Percentiles rank a stretch among this genome's conserved stretches.
phyloP scores from a whole-genome alignment of 352 stramenopile genomes.

The Globisporangium spiculum region DNA sequence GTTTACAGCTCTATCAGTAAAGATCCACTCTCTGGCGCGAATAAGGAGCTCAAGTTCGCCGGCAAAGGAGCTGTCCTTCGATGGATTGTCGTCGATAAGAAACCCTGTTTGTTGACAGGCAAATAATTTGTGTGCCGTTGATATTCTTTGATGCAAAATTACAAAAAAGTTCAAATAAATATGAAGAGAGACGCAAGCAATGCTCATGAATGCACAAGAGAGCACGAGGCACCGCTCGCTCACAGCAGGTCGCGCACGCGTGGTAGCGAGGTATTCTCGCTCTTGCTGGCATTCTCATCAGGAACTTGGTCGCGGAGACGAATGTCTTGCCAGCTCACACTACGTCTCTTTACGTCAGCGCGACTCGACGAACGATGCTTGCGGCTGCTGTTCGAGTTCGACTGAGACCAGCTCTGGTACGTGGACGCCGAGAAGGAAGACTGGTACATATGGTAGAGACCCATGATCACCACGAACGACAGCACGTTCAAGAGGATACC shows the following conservation, averaged over 20 bases:
- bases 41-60: too few relatives aligned
- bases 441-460: constrained; percentile 61
- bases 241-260: constrained; percentile 16
- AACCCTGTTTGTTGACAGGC: too few relatives aligned
- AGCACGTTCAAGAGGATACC: constrained; percentile 71
- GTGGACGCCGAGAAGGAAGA: constrained; percentile 16
- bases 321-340: constrained; percentile 17
- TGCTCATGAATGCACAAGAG: background rate
- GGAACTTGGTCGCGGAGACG: constrained; percentile 6
- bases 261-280: background rate
- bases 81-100: too few relatives aligned
- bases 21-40: background rate
- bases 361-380: background rate
- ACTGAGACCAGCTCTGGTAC: background rate
- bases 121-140: too few relatives aligned
- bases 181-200: background rate
- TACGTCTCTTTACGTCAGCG: constrained; percentile 12
- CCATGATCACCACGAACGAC: constrained; percentile 65
- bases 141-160: background rate
- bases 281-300: background rate
- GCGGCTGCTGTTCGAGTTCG: background rate
- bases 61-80: too few relatives aligned
- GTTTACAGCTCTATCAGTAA: background rate
- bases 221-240: background rate
- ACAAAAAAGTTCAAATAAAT: constrained; percentile 3